These are phyloP conservation scores for Ananas comosus DNA, from an alignment of 176 grass and related monocot genomes.

Conservation along the genomic window DNA sequence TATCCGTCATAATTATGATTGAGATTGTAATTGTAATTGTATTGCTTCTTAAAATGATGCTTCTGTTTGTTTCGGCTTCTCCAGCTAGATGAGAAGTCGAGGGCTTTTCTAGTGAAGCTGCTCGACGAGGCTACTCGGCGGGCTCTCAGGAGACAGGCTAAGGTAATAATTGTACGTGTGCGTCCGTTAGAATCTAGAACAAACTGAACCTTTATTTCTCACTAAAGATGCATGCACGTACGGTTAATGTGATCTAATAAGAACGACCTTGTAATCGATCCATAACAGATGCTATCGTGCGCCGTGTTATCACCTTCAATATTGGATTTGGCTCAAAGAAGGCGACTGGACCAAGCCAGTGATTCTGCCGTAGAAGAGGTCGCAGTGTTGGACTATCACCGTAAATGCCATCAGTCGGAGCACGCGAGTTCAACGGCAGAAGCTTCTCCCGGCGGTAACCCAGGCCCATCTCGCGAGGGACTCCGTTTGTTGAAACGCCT, in stretches of 20 bases:
- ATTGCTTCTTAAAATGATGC: neutral
- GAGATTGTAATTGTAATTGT: neutral
- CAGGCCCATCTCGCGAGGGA: neutral
- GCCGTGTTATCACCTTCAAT: conserved; percentile 3
- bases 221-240: neutral
- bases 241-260: neutral
- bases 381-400: neutral
- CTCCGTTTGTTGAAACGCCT: conserved; percentile 8
- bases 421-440: neutral
- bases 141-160: conserved; percentile 34
- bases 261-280: neutral
- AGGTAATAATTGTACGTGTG: conserved; percentile 25
- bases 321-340: neutral
- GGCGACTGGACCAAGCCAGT: neutral
- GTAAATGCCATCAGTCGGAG: neutral
- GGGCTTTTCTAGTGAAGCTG: conserved; percentile 40
- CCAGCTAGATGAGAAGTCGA: conserved; percentile 52
- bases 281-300: conserved; percentile 31
- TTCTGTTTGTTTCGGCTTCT: neutral
- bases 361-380: neutral
- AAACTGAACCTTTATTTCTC: neutral
- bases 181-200: neutral
- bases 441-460: neutral
- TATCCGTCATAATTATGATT: neutral
- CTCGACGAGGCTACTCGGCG: conserved; percentile 44